These are phyloP conservation scores for Penicillium palitans DNA, from an alignment of 2,329 filamentous ascomycete genomes.

Conservation along the genomic window DNA sequence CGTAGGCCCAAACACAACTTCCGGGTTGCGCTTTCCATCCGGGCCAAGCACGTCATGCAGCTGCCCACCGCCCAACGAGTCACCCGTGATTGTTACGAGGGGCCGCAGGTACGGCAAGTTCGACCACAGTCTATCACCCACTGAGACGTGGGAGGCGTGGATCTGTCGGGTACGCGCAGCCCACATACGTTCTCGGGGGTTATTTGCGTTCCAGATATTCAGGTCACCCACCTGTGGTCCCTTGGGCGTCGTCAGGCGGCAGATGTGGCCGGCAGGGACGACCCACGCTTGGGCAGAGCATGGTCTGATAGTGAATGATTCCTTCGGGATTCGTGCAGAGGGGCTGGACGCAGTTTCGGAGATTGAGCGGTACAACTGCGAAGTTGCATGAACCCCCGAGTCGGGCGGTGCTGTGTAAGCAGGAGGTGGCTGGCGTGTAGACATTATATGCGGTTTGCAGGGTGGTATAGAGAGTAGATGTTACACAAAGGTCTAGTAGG, in stretches of 20 bases:
- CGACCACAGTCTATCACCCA: slow-evolving; percentile 74
- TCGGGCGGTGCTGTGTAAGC: slow-evolving; percentile 41
- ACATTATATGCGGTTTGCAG: slow-evolving; percentile 22
- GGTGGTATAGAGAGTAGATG: background rate
- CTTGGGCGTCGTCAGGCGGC: slow-evolving; percentile 71
- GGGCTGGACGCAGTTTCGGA: slow-evolving; percentile 36
- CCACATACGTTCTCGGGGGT: slow-evolving; percentile 81
- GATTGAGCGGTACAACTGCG: slow-evolving; percentile 39
- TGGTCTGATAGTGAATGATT: slow-evolving; percentile 66
- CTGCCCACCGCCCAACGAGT: slow-evolving; percentile 57
- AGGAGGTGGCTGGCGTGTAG: slow-evolving; percentile 37
- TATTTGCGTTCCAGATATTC: slow-evolving; percentile 76
- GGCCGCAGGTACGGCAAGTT: slow-evolving; percentile 75
- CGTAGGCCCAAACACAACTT: slow-evolving; percentile 46
- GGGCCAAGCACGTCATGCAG: slow-evolving; percentile 38
- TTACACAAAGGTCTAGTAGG: background rate
- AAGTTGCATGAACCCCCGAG: slow-evolving; percentile 39
- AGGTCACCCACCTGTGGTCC: slow-evolving; percentile 82
- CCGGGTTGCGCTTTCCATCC: slow-evolving; percentile 35
- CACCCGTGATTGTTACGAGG: slow-evolving; percentile 67
- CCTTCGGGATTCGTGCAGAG: slow-evolving; percentile 32
- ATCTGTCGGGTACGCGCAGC: slow-evolving; percentile 75
- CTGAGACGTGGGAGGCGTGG: slow-evolving; percentile 71
- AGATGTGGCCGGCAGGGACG: slow-evolving; percentile 66
- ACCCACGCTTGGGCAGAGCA: slow-evolving; percentile 73